phyloP scores from a whole-genome alignment of 106 monocot species.

The Alisma plantagoaquatica region DNA sequence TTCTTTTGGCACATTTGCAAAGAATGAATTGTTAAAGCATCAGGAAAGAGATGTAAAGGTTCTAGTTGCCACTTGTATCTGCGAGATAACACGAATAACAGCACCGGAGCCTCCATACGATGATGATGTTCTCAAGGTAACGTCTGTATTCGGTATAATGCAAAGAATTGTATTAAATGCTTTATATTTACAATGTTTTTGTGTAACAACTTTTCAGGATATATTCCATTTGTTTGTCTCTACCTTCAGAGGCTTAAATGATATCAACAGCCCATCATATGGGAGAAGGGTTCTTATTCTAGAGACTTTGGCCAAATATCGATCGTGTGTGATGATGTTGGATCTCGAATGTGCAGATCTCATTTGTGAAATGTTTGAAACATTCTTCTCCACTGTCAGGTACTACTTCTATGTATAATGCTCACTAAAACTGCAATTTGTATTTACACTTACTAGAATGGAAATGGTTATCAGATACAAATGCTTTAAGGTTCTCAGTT shows the following conservation, averaged over 20 bases:
- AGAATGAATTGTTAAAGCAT: conserved; percentile 64
- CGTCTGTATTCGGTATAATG: background rate
- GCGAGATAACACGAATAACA: conserved; percentile 91
- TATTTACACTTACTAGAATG: too few relatives aligned
- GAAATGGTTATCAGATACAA: too few relatives aligned
- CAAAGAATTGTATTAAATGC: background rate
- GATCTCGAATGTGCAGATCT: conserved; percentile 95
- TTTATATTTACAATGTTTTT: background rate
- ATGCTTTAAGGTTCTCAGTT: too few relatives aligned
- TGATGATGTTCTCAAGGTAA: conserved; percentile 84
- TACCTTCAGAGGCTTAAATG: conserved; percentile 70
- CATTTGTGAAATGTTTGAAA: conserved; percentile 84
- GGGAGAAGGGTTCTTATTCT: conserved; percentile 81
- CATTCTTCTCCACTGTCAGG: conserved; percentile 75
- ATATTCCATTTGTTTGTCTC: conserved; percentile 85
- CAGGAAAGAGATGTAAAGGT: conserved; percentile 83
- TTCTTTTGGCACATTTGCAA: conserved; percentile 57
- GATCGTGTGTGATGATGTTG: conserved; percentile 94
- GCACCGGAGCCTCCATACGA: conserved; percentile 94
- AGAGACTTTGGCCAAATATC: conserved; percentile 89
- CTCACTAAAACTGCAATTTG: too few relatives aligned
- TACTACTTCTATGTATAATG: conserved; percentile 22
- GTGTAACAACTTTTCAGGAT: conserved; percentile 49
- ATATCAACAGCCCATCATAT: conserved; percentile 70
- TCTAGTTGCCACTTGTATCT: conserved; percentile 82